Conservation (phyloP, 768 basidiomycete genomes). For the Pleurotus giganteus region DNA sequence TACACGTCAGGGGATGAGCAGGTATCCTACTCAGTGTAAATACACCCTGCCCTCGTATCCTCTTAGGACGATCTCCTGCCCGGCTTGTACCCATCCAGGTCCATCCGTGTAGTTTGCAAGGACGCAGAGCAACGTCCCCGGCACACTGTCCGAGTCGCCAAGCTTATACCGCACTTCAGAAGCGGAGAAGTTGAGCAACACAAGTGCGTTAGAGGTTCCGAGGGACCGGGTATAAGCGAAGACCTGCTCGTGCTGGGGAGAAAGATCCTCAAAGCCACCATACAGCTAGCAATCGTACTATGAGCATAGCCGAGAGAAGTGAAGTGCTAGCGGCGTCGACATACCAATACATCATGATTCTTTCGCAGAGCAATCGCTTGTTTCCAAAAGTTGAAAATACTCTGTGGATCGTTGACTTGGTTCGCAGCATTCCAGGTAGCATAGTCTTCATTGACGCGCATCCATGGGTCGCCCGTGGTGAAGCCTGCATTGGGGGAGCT, state of each 20-base stretch:
- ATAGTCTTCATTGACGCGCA: slow-evolving; percentile 72
- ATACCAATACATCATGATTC: slow-evolving; percentile 50
- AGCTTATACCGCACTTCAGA: slow-evolving; percentile 22
- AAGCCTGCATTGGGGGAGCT: slow-evolving; percentile 56
- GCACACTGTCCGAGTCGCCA: slow-evolving; percentile 1
- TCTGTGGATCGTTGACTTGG: slow-evolving; percentile 44
- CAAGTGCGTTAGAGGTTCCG: slow-evolving; percentile 31
- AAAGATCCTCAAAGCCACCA: slow-evolving; percentile 56
- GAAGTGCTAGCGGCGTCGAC: slow-evolving; percentile 15
- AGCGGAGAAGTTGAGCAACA: slow-evolving; percentile 48
- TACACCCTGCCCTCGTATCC: slow-evolving; percentile 36
- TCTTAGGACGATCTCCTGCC: slow-evolving; percentile 16
- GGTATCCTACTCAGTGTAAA: too few relatives aligned
- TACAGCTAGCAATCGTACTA: slow-evolving; percentile 40
- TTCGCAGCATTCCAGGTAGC: slow-evolving; percentile 51
- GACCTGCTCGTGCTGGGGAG: slow-evolving; percentile 43
- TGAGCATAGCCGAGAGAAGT: not conserved
- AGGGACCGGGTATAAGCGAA: slow-evolving; percentile 53
- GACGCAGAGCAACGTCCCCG: slow-evolving; percentile 16
- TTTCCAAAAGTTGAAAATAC: slow-evolving; percentile 63
- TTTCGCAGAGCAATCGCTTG: slow-evolving; percentile 52
- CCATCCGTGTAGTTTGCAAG: slow-evolving; percentile 29
- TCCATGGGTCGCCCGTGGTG: slow-evolving; percentile 66
- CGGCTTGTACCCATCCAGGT: not conserved
- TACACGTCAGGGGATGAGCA: too few relatives aligned